Evolutionary conservation across 2,329 filamentous ascomycete genomes (phyloP).

Genomic region (Ascochyta pisi): DNA sequence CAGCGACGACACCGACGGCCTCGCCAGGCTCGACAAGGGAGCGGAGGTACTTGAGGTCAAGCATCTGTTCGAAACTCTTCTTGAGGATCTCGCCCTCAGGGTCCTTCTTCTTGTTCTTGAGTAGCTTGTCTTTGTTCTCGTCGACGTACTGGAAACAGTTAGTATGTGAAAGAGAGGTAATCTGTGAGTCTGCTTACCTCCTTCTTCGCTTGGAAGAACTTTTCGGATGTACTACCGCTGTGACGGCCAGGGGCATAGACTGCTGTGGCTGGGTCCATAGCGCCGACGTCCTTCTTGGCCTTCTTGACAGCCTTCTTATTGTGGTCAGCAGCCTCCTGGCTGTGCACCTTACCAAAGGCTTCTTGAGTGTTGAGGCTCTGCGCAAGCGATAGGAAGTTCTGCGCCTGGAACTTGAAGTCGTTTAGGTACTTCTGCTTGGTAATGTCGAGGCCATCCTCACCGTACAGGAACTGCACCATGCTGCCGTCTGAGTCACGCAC

Average conservation of each 20-base stretch:
- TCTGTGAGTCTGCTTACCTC: slow-evolving; percentile 51
- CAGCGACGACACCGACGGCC: slow-evolving; percentile 94
- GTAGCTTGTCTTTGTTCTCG: slow-evolving; percentile 68
- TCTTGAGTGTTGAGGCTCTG: slow-evolving; percentile 74
- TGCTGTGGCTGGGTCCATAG: slow-evolving; percentile 77
- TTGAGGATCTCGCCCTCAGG: slow-evolving; percentile 55
- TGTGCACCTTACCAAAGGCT: slow-evolving; percentile 62
- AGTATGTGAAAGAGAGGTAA: slow-evolving; percentile 8
- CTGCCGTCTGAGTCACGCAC: slow-evolving; percentile 94
- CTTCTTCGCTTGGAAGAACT: slow-evolving; percentile 75
- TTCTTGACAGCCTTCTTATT: slow-evolving; percentile 77
- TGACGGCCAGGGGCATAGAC: slow-evolving; percentile 77
- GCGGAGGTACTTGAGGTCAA: slow-evolving; percentile 90
- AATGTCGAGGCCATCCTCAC: slow-evolving; percentile 93
- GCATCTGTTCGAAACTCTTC: slow-evolving; percentile 80
- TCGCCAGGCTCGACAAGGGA: slow-evolving; percentile 94
- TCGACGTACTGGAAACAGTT: slow-evolving; percentile 70
- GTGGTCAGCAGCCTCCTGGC: slow-evolving; percentile 69
- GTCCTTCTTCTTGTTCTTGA: slow-evolving; percentile 66
- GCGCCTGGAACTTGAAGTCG: slow-evolving; percentile 87
- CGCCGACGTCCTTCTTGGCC: slow-evolving; percentile 72
- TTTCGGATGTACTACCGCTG: slow-evolving; percentile 87
- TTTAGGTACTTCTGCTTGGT: slow-evolving; percentile 91
- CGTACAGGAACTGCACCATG: slow-evolving; percentile 93
- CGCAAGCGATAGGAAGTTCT: slow-evolving; percentile 83